Conservation (phyloP, 345 rosid species). For the Anacardium occidentale region DNA sequence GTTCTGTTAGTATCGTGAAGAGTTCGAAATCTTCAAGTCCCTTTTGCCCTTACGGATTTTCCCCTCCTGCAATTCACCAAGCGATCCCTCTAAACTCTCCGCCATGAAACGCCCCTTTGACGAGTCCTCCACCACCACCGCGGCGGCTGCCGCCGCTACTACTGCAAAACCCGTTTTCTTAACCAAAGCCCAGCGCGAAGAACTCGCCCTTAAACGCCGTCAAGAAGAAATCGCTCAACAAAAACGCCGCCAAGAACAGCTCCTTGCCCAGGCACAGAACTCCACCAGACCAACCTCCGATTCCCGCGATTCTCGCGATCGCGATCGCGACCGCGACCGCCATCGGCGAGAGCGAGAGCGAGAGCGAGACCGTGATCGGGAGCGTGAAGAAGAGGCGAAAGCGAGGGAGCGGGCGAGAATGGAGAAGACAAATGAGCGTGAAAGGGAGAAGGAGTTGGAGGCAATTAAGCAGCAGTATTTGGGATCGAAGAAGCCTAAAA, state of each 20-base stretch:
- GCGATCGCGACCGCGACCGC: constrained; percentile 12
- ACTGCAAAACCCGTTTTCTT: constrained; percentile 53
- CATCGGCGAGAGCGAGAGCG: constrained; percentile 49
- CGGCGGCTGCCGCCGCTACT: background rate
- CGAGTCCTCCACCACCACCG: constrained; percentile 8
- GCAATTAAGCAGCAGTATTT: constrained; percentile 86
- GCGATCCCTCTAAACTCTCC: constrained; percentile 26
- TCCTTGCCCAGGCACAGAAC: constrained; percentile 16
- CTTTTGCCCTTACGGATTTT: constrained; percentile 1
- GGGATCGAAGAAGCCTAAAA: constrained; percentile 90
- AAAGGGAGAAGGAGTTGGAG: constrained; percentile 77
- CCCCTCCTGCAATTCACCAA: constrained; percentile 64
- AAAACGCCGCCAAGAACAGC: constrained; percentile 40
- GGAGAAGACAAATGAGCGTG: constrained; percentile 76
- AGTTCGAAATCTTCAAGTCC: background rate
- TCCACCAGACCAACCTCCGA: constrained; percentile 20
- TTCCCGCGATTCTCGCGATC: constrained; percentile 27
- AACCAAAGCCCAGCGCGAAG: constrained; percentile 60
- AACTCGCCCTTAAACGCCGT: constrained; percentile 84
- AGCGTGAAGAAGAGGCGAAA: constrained; percentile 63
- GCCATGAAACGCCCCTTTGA: constrained; percentile 45
- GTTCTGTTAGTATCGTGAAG: no score
- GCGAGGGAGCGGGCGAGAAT: constrained; percentile 60
- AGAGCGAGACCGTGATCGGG: constrained; percentile 55
- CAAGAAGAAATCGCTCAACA: constrained; percentile 54